Evolutionary conservation across 805 yeast species (phyloP), one percentile per base, ranked within the genome.

Genomic region (Ogataea dorogensis): DNA sequence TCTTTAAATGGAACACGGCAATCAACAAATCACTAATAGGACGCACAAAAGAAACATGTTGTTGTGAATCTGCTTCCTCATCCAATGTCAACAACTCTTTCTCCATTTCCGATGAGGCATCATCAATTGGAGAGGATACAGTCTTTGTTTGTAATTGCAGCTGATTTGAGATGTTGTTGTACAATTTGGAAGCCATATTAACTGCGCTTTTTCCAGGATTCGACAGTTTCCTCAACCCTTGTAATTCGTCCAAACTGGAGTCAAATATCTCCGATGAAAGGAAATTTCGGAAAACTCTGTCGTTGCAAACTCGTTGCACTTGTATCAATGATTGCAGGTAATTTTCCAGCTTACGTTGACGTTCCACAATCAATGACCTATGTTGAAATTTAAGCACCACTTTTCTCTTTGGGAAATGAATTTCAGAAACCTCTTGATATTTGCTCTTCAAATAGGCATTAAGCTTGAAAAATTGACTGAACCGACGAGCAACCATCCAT

Each of bases 401-500:
- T 21, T 77, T 72, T 31, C 80, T 65, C 43, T 78, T 80, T 27
- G 88, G 81, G 59, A 76, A 74, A 30, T 65, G 71, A 11, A 81
- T 49, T 2, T 54, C 56, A 5, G 65, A 59, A 2, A 81, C 78
- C 29, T 61, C 65, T 0, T 78, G 71, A 47, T 78, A 81, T 28
- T 61, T 65, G 2, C 58, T 56, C 38, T 70, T 75, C 47, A 89
- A 61, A 43, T 83, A 78, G 42, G 75, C 77, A 53, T 89, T 79
- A 21, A 89, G 64, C 43, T 72, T 75, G 59, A 70, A 79, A 57
- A 89, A 89, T 53, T 91, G 96, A 49, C 85, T 85, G 53, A 79
- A 89, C 39, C 98, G 67, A 47, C 96, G 65, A 0, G 95, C 91
- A n/a, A 88, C 84, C 35, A 86, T 77, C 97, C 97, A 91, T 0